Evolutionary conservation across 2,329 filamentous ascomycete species (phyloP).

Genomic region (Hypoxylon sp.): DNA sequence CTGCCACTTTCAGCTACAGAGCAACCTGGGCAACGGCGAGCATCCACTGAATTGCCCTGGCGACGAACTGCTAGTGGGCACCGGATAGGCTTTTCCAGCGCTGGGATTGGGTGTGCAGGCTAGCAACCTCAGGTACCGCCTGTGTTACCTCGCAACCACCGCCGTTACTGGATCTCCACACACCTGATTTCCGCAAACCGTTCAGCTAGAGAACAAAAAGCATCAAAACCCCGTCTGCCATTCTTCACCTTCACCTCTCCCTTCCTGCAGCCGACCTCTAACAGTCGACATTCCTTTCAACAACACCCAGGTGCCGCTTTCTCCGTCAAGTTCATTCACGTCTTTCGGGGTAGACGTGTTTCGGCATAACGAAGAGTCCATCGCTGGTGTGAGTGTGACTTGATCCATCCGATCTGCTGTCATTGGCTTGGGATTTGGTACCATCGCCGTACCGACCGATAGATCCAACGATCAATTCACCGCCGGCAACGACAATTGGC

Average conservation of each 20-base stretch:
- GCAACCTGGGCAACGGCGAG: constrained; percentile 41
- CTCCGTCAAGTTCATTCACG: constrained; percentile 42
- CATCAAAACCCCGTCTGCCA: constrained; percentile 48
- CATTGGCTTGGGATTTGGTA: constrained; percentile 18
- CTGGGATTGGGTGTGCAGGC: constrained; percentile 38
- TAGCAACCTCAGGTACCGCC: constrained; percentile 24
- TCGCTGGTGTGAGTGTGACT: constrained; percentile 18
- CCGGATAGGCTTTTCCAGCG: constrained; percentile 20
- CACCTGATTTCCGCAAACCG: constrained; percentile 34
- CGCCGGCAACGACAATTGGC: constrained; percentile 39
- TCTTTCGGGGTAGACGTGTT: constrained; percentile 42
- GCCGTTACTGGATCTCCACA: constrained; percentile 49
- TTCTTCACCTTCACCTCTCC: constrained; percentile 34
- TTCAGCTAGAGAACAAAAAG: constrained; percentile 51
- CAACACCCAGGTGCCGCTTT: constrained; percentile 46
- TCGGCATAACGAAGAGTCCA: constrained; percentile 45
- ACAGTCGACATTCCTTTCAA: constrained; percentile 42
- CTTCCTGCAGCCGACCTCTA: constrained; percentile 47
- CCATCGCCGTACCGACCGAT: constrained; percentile 20
- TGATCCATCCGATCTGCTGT: constrained; percentile 25
- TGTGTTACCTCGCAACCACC: constrained; percentile 52
- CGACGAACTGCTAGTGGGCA: constrained; percentile 45
- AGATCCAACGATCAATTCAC: constrained; percentile 23
- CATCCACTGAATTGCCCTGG: constrained; percentile 49
- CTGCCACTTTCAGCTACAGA: constrained; percentile 42